Conservation (phyloP, 2,329 filamentous ascomycete genomes). For the Aureobasidium sp. region DNA sequence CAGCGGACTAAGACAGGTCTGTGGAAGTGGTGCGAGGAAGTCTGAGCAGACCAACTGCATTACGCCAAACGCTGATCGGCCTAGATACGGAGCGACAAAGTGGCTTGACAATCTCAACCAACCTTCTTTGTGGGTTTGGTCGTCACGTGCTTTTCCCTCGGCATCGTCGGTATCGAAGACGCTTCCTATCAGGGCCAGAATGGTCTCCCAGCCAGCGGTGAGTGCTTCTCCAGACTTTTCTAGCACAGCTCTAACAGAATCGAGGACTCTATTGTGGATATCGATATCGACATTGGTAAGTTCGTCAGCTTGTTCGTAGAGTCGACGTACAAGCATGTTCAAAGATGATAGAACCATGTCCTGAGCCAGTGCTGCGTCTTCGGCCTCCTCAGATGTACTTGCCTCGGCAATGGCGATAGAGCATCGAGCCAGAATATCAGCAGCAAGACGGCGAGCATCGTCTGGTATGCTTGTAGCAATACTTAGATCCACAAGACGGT, state of each 20-base stretch:
- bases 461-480: constrained; percentile 33
- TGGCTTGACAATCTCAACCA: constrained; percentile 26
- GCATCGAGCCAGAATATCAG: constrained; percentile 44
- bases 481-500: constrained; percentile 46
- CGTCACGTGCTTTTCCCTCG: constrained; percentile 17
- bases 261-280: constrained; percentile 65
- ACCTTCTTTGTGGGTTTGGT: constrained; percentile 10
- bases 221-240: constrained; percentile 85
- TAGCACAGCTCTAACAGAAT: constrained; percentile 62
- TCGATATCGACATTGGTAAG: constrained; percentile 30
- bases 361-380: constrained; percentile 24
- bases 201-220: constrained; percentile 73
- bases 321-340: constrained; percentile 41
- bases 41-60: constrained; percentile 91
- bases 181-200: constrained; percentile 77
- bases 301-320: constrained; percentile 25
- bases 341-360: constrained; percentile 28
- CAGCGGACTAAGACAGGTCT: constrained; percentile 68
- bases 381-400: constrained; percentile 45
- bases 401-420: constrained; percentile 42
- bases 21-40: constrained; percentile 66
- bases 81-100: constrained; percentile 62
- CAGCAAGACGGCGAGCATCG: constrained; percentile 42
- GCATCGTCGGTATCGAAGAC: constrained; percentile 53
- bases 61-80: constrained; percentile 81